These are phyloP conservation scores for Mycena sanguinolenta DNA, from an alignment of 768 basidiomycete species.

Conservation along the genomic window DNA sequence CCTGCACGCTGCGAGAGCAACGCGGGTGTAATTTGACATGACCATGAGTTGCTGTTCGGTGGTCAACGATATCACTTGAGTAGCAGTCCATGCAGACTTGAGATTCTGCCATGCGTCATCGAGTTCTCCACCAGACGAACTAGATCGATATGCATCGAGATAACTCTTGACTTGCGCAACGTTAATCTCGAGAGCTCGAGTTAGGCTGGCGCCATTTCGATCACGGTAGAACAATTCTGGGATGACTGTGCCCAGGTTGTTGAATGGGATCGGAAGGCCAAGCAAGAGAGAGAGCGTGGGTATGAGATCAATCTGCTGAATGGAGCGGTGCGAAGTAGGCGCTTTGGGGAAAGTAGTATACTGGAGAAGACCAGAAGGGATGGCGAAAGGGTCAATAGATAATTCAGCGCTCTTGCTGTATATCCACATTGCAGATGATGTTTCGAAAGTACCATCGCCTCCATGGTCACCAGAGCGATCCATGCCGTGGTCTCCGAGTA, in stretches of 20 bases:
- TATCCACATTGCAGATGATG: conserved; percentile 89
- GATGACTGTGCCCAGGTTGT: conserved; percentile 92
- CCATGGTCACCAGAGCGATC: conserved; percentile 95
- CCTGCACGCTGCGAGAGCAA: conserved; percentile 80
- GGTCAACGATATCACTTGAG: conserved; percentile 37
- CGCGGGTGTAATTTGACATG: conserved; percentile 66
- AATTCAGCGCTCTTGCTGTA: conserved; percentile 84
- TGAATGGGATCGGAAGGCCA: conserved; percentile 94
- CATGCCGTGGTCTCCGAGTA: conserved; percentile 99
- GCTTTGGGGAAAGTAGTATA: conserved; percentile 74
- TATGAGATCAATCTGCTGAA: conserved; percentile 95
- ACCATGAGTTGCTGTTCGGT: conserved; percentile 53
- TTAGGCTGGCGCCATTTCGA: conserved; percentile 54
- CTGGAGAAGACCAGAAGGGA: conserved; percentile 67
- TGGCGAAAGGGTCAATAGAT: conserved; percentile 46
- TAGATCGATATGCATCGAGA: conserved; percentile 80
- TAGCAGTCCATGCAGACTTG: conserved; percentile 58
- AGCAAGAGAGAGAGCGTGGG: conserved; percentile 91
- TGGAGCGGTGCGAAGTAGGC: conserved; percentile 64
- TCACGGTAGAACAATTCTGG: conserved; percentile 89
- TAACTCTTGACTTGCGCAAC: conserved; percentile 82
- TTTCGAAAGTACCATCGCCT: conserved; percentile 89
- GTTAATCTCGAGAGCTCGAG: conserved; percentile 77
- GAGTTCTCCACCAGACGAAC: conserved; percentile 80
- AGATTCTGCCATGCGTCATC: conserved; percentile 72